Evolutionary conservation across 345 rosid species (phyloP), one percentile per base, ranked within the genome.

Genomic region (Eucalyptus pauciflora): DNA sequence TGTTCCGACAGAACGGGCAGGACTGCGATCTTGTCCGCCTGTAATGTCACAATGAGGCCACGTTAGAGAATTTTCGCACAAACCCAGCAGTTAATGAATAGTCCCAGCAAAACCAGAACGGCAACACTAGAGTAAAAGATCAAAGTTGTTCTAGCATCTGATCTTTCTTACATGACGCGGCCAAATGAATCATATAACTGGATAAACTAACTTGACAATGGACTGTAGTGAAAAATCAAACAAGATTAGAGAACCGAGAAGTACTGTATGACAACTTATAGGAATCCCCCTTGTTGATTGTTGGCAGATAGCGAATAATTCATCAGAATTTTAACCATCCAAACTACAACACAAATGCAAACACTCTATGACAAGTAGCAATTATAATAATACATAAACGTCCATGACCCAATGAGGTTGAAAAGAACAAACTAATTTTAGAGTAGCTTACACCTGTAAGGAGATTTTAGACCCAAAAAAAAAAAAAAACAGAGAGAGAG

Each of bases 1-100:
- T 90, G 89, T 92, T 93, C 27, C 94, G 90, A 56, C 94, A 93
- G 67, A 93, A 93, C 0, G 94, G 94, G n/a, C 94, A 93, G 1
- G 94, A 93, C 86, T 91, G 91, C 2, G 93, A 92, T 37, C 90
- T 85, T 3, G 62, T 86, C 13, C 89, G 25, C 88, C 91, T 88
- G 91, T 5, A 10, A 71, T 18, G 5, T 18, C 81, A 37, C 81
- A 71, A 71, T 10, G 81, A 33, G 81, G 10, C 81, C 46, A 17
- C 45, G 1, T 71, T 43, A 33, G 45, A 37, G 81, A 22, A 71
- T 9, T 33, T 37, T 18, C 46, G 2, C 46, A 33, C 81, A 71
- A 71, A 71, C 25, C 13, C 25, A 11, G 7, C 81, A 71, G 81
- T 37, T 3, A 18, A 31, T 33, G 81, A 41, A 10, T 33, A 54